Base-by-base conservation (phyloP, 2,329 filamentous ascomycete species). In the Thielaviopsis musarum region DNA sequence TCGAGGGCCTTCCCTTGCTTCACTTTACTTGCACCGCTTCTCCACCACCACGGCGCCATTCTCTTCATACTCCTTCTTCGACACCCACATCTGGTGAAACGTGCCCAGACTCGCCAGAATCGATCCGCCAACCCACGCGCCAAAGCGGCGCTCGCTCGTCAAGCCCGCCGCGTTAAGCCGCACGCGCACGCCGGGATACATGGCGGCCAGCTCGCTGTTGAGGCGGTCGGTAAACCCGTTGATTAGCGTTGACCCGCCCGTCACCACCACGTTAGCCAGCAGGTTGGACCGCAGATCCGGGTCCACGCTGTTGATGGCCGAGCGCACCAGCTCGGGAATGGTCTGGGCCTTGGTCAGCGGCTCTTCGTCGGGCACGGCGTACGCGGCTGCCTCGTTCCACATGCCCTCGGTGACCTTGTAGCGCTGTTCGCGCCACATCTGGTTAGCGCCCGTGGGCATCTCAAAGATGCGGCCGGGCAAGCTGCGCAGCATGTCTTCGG, bases 21-120 rank as follows among this genome's bases (percentile, higher is more conserved):
- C 49, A 51, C 53, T 63, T 65, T 74, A 97, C 75, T 95, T 95
- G 79, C 91, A 97, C 67, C 91, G 79, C 81, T 95, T 96, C 77
- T 97, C 91, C 52, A 97, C 88, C 66, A 97, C 91, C 64, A 82
- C 82, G 5, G 84, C 76, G 1, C 93, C 93, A 70, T 95, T 91
- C 76, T 98, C 94, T 64, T 96, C 90, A 67, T 96, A 97, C 75
- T 98, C 93, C 77, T 95, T 95, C 72, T 84, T 88, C 24, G 86
- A 91, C 66, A 98, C 94, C 93, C 93, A 98, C 87, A 98, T 91
- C 76, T 98, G 93, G 74, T 98, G 93, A 74, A 98, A 98, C 15
- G 91, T 95, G 10, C 94, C 94, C 73, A 98, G 72, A 71, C 91
- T 96, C 6, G 88, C 91, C 65, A 98, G 75, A 66, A 98, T 96